Evolutionary conservation across 179 eudicot species (phyloP).

Genomic region (Drosera spatulata): DNA sequence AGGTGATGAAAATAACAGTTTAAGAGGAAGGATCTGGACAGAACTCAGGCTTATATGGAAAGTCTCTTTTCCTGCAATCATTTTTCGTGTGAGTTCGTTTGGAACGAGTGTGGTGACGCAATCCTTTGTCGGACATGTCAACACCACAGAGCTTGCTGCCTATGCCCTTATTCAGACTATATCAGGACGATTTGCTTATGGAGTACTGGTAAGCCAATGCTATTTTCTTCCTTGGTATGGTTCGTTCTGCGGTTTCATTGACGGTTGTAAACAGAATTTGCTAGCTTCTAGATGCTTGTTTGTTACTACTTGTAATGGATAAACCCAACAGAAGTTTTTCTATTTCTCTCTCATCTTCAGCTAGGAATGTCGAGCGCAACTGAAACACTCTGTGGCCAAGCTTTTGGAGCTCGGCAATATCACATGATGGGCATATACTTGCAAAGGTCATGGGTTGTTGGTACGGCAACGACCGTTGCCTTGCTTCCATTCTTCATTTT

Average conservation of each 20-base stretch:
- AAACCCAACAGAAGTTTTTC: too few species aligned
- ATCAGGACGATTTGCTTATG: conserved; percentile 26
- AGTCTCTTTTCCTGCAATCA: conserved; percentile 31
- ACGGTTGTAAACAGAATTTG: too few species aligned
- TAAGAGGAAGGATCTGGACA: conserved; percentile 19
- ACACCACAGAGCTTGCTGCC: conserved; percentile 32
- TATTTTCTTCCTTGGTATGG: neutral
- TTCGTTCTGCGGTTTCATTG: too few species aligned
- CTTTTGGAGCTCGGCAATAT: conserved; percentile 73
- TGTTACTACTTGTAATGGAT: too few species aligned
- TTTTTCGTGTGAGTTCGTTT: conserved; percentile 30
- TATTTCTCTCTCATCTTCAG: conserved; percentile 16
- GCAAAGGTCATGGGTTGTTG: conserved; percentile 68
- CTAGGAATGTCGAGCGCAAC: conserved; percentile 90
- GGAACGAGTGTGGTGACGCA: conserved; percentile 34
- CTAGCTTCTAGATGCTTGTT: too few species aligned
- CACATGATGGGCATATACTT: conserved; percentile 69
- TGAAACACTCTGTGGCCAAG: conserved; percentile 84
- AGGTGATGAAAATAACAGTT: conserved; percentile 8
- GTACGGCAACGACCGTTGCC: conserved; percentile 30
- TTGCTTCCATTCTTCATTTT: conserved; percentile 57
- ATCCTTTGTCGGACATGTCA: conserved; percentile 26
- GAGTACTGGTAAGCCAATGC: conserved; percentile 15
- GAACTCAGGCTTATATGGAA: conserved; percentile 16
- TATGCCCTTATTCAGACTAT: conserved; percentile 35